phyloP scores from a whole-genome alignment of 192 early-diverging fungal species.

The Backusella sp. region DNA sequence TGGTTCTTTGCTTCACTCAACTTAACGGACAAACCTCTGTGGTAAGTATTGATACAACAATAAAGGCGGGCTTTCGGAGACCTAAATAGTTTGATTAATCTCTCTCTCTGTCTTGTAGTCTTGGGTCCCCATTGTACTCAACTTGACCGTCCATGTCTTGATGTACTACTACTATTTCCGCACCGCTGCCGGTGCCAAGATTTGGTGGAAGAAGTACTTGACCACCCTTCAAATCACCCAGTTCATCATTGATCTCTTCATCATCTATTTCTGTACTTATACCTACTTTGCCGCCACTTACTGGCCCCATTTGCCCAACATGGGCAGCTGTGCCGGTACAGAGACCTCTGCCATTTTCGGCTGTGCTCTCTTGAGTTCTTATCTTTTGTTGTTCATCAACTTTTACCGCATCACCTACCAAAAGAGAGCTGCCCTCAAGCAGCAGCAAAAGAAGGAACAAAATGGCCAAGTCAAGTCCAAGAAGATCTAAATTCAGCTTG shows the following conservation, averaged over 20 bases:
- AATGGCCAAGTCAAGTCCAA: constrained; percentile 16
- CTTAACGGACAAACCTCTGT: constrained; percentile 72
- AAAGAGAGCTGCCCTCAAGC: constrained; percentile 45
- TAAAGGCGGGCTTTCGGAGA: not conserved
- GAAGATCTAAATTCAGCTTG: constrained; percentile 19
- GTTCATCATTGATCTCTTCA: constrained; percentile 83
- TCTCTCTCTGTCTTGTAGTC: constrained; percentile 34
- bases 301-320: constrained; percentile 57
- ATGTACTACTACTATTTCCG: constrained; percentile 94
- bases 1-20: constrained; percentile 83
- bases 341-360: constrained; percentile 82
- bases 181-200: constrained; percentile 68
- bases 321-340: constrained; percentile 72
- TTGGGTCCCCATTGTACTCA: constrained; percentile 80
- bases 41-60: constrained; percentile 49
- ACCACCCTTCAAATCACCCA: constrained; percentile 90
- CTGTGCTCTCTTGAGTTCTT: constrained; percentile 72
- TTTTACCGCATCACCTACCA: constrained; percentile 87
- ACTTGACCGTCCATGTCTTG: constrained; percentile 85
- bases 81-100: not conserved
- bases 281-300: constrained; percentile 73
- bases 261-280: constrained; percentile 88
- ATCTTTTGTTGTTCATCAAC: constrained; percentile 88
- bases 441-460: not conserved
- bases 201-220: constrained; percentile 94